Conservation (phyloP, 257 asterid genomes). For the Solanum chiquidenum region DNA sequence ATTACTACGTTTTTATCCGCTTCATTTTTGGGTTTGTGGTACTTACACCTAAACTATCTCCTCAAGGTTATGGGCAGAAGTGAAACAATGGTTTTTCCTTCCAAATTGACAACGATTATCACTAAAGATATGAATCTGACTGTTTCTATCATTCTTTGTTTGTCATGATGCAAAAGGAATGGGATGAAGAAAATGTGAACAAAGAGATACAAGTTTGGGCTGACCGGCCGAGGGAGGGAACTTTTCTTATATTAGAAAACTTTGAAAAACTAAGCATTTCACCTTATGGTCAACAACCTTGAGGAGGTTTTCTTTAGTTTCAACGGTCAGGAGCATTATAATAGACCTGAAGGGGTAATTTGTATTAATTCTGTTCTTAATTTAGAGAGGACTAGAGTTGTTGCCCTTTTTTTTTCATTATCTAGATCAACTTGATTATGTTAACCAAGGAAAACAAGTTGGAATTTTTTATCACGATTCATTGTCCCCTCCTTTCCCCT, state of each 20-base stretch:
- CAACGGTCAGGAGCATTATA: not conserved
- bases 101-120: not conserved
- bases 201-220: not conserved
- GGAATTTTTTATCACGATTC: not conserved
- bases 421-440: not conserved
- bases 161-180: not conserved
- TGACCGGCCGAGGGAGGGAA: not conserved
- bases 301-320: not conserved
- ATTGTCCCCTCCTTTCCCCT: not conserved
- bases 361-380: not conserved
- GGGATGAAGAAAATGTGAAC: not conserved
- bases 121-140: not conserved
- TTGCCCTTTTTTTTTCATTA: not conserved
- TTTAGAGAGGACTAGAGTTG: not conserved
- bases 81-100: not conserved
- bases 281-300: not conserved
- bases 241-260: not conserved
- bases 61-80: not conserved
- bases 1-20: not conserved
- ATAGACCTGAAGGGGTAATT: not conserved
- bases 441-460: not conserved
- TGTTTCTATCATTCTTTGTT: not conserved
- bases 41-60: not conserved
- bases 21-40: not conserved
- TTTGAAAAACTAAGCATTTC: not conserved